Percentiles rank a stretch among this genome's conserved stretches.
Evolutionary conservation across 305 asterid genomes (phyloP).

Genomic region (Lippia alba): DNA sequence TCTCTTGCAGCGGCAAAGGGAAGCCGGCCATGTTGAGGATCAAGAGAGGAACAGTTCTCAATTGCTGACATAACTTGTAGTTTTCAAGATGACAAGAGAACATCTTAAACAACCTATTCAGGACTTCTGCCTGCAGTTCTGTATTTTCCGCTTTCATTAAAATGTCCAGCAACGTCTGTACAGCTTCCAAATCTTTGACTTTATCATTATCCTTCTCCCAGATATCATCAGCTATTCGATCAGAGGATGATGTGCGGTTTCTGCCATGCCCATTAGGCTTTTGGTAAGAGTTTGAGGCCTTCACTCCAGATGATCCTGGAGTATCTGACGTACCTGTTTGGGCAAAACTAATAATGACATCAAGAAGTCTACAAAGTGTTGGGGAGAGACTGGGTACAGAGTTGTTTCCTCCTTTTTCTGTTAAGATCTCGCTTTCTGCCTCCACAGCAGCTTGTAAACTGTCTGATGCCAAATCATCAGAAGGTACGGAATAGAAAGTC

Average conservation of each 20-base stretch:
- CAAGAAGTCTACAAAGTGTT: slow-evolving; percentile 88
- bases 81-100: slow-evolving; percentile 97
- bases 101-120: slow-evolving; percentile 91
- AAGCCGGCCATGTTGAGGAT: slow-evolving; percentile 97
- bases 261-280: slow-evolving; percentile 69
- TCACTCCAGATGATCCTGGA: slow-evolving; percentile 46
- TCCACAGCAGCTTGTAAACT: slow-evolving; percentile 44
- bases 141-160: slow-evolving; percentile 89
- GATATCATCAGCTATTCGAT: slow-evolving; percentile 64
- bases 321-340: slow-evolving; percentile 75
- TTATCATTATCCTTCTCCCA: slow-evolving; percentile 94
- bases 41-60: slow-evolving; percentile 95
- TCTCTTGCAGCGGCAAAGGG: slow-evolving; percentile 85
- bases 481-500: slow-evolving; percentile 45
- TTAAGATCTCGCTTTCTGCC: slow-evolving; percentile 41
- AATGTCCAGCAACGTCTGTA: slow-evolving; percentile 95
- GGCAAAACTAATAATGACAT: slow-evolving; percentile 81
- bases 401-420: slow-evolving; percentile 49
- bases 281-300: slow-evolving; percentile 60
- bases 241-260: slow-evolving; percentile 80
- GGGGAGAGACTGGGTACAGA: slow-evolving; percentile 72
- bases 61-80: slow-evolving; percentile 90
- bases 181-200: slow-evolving; percentile 97
- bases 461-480: slow-evolving; percentile 57
- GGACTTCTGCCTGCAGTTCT: slow-evolving; percentile 92